Conservation (phyloP, 345 rosid genomes). For the Eucalyptus regnans region DNA sequence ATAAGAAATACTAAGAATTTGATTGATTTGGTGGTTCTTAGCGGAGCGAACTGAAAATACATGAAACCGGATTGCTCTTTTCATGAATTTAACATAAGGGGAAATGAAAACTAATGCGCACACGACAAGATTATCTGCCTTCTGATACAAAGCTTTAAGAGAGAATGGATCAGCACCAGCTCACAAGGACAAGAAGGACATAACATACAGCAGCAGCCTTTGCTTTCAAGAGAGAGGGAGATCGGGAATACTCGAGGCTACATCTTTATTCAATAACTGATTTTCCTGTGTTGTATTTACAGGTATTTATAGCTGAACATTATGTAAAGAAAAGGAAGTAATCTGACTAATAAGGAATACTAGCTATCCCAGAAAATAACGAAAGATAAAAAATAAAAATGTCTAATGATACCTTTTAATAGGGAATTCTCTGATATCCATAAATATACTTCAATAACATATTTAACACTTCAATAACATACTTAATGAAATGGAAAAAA, state of each 20-base stretch:
- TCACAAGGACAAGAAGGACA: neutral
- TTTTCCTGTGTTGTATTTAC: too few relatives aligned
- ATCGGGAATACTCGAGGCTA: too few relatives aligned
- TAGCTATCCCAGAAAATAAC: neutral
- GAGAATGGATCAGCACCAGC: neutral
- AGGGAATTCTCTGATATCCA: neutral
- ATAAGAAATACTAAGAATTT: neutral
- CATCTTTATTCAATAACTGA: too few relatives aligned
- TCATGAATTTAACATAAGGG: neutral
- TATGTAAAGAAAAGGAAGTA: too few relatives aligned
- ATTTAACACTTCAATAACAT: too few relatives aligned
- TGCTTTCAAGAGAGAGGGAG: too few relatives aligned
- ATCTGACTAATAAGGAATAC: too few relatives aligned
- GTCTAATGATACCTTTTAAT: neutral
- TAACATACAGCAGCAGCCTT: too few relatives aligned
- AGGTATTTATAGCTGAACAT: too few relatives aligned
- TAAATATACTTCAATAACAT: too few relatives aligned
- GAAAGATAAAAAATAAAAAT: too few relatives aligned
- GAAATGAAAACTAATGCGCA: neutral
- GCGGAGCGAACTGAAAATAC: neutral
- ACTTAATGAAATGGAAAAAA: neutral
- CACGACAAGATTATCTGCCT: neutral
- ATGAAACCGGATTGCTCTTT: too few relatives aligned
- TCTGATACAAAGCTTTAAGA: neutral
- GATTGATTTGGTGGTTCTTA: neutral